Evolutionary conservation across 805 yeast species (phyloP).

Genomic region (Schwanniomyces occidentalis): DNA sequence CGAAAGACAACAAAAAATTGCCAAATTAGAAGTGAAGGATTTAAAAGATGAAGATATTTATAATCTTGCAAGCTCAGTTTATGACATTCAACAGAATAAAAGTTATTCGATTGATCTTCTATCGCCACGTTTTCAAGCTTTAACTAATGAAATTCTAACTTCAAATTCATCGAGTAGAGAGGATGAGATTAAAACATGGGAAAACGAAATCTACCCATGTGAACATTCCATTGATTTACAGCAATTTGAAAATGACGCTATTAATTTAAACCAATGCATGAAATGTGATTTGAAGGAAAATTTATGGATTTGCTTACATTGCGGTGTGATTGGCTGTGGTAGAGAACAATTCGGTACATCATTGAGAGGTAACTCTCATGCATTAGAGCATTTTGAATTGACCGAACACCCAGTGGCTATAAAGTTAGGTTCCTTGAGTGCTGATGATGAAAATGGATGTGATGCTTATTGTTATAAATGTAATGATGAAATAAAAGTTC

Average conservation of each 20-base stretch:
- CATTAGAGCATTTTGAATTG: conserved; percentile 64
- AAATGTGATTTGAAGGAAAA: conserved; percentile 70
- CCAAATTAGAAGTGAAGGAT: conserved; percentile 68
- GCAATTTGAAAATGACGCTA: conserved; percentile 27
- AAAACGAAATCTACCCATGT: conserved; percentile 80
- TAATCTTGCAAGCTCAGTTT: conserved; percentile 45
- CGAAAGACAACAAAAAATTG: conserved; percentile 44
- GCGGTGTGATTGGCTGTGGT: conserved; percentile 95
- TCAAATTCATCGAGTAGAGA: conserved; percentile 60
- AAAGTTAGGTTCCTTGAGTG: conserved; percentile 84
- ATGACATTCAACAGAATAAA: conserved; percentile 34
- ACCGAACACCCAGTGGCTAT: conserved; percentile 79
- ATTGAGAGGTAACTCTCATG: conserved; percentile 88
- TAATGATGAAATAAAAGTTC: conserved; percentile 85
- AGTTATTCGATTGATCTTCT: conserved; percentile 21
- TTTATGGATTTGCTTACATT: conserved; percentile 87
- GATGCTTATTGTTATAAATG: conserved; percentile 90
- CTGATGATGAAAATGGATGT: conserved; percentile 55
- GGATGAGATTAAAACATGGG: conserved; percentile 88
- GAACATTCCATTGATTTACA: conserved; percentile 63
- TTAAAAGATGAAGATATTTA: conserved; percentile 62
- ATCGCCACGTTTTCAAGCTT: conserved; percentile 19
- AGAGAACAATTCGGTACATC: conserved; percentile 91
- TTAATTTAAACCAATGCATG: conserved; percentile 47
- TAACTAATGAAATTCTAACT: conserved; percentile 47